Evolutionary conservation across 148 eudicot species (phyloP).

Genomic region (Chenopodium formosanum): DNA sequence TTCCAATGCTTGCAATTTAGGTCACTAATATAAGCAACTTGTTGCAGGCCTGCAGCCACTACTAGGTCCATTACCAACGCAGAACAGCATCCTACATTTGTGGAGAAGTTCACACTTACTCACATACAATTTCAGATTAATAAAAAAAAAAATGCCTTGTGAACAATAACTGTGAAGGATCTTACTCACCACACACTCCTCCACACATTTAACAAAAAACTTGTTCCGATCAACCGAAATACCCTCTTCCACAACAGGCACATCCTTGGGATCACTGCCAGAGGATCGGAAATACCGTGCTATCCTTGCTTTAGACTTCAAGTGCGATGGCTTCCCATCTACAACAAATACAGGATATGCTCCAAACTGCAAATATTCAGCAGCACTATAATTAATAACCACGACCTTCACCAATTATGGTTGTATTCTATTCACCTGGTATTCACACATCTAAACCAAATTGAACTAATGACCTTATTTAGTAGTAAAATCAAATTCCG

Average conservation of each 20-base stretch:
- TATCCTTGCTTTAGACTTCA: conserved; percentile 83
- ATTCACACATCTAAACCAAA: too few species aligned
- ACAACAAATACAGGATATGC: conserved; percentile 92
- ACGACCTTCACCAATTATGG: background rate
- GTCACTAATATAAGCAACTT: too few species aligned
- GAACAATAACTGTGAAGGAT: background rate
- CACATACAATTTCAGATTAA: background rate
- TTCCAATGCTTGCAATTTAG: background rate
- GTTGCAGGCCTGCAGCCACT: too few species aligned
- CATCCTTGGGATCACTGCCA: conserved; percentile 51
- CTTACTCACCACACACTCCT: conserved; percentile 76
- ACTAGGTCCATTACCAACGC: background rate
- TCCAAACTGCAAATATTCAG: conserved; percentile 60
- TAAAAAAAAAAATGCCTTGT: background rate
- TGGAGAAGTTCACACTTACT: background rate
- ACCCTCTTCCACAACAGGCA: conserved; percentile 56
- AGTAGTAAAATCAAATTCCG: too few species aligned
- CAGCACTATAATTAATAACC: conserved; percentile 12
- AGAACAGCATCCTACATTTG: background rate
- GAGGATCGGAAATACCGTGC: conserved; percentile 60
- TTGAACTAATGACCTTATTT: too few species aligned
- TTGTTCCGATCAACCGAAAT: conserved; percentile 68
- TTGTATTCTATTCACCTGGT: too few species aligned
- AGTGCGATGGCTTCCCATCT: conserved; percentile 82
- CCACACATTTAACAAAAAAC: conserved; percentile 57